phyloP scores from a whole-genome alignment of 2,329 filamentous ascomycete genomes.

The Beauveria sp. region DNA sequence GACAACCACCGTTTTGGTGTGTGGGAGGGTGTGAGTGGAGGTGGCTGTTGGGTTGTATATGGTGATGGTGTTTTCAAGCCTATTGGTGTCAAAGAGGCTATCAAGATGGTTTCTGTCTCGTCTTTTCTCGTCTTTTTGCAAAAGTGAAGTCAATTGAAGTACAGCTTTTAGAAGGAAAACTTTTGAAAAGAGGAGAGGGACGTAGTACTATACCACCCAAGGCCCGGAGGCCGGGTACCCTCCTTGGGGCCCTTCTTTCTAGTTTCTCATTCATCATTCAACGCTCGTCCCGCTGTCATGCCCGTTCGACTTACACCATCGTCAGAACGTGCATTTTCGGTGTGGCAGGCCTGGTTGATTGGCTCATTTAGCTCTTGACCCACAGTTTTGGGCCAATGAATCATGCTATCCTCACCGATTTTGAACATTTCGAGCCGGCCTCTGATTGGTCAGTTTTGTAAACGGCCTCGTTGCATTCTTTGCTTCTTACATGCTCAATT shows the following conservation, averaged over 20 bases:
- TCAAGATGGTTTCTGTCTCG: background rate
- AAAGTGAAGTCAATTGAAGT: slow-evolving; percentile 7
- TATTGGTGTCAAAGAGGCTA: background rate
- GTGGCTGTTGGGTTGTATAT: slow-evolving; percentile 3
- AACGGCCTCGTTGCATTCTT: background rate
- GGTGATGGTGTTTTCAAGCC: background rate
- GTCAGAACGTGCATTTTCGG: slow-evolving; percentile 24
- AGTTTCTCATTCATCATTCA: slow-evolving; percentile 9
- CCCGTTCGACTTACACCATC: slow-evolving; percentile 31
- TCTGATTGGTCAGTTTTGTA: slow-evolving; percentile 6
- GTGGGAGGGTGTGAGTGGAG: slow-evolving; percentile 7
- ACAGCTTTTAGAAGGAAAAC: background rate
- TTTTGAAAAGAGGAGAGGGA: slow-evolving; percentile 2
- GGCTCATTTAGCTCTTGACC: background rate
- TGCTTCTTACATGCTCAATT: background rate
- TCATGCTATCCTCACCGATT: slow-evolving; percentile 12
- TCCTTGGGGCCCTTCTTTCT: slow-evolving; percentile 7
- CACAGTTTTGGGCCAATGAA: slow-evolving; percentile 12
- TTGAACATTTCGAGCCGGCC: slow-evolving; percentile 12
- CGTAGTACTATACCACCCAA: background rate
- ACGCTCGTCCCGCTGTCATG: slow-evolving; percentile 9
- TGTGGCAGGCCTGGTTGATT: slow-evolving; percentile 20
- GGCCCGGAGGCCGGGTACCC: slow-evolving; percentile 10
- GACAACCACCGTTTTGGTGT: background rate
- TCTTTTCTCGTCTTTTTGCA: background rate